Conservation (phyloP, 345 rosid genomes). For the Lepidium aucheri region DNA sequence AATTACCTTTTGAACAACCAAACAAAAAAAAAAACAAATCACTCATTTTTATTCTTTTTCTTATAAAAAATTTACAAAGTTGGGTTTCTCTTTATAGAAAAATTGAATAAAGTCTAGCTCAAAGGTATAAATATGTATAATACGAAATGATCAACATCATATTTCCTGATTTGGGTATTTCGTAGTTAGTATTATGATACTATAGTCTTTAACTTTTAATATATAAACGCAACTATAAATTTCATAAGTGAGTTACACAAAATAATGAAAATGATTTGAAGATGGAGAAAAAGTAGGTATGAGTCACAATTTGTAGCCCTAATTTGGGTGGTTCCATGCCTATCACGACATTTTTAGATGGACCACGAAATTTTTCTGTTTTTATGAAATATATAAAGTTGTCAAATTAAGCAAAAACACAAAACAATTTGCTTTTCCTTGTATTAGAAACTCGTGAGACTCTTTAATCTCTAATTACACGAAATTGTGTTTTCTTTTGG, state of each 20-base stretch:
- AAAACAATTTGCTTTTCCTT: conserved; percentile 6
- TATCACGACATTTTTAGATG: conserved; percentile 26
- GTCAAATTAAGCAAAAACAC: conserved; percentile 25
- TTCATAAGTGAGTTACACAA: conserved; percentile 5
- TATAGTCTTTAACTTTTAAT: conserved; percentile 16
- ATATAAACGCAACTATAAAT: conserved; percentile 7
- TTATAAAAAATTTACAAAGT: background rate
- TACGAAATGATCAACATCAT: conserved; percentile 26
- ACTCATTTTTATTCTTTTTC: too few relatives aligned
- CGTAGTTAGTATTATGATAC: conserved; percentile 26
- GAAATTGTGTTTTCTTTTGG: background rate
- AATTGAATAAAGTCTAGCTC: background rate
- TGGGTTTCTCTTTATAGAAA: conserved; percentile 6
- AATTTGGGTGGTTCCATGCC: conserved; percentile 29
- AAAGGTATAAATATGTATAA: background rate
- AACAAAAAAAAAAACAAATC: too few relatives aligned
- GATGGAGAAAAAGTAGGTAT: conserved; percentile 19
- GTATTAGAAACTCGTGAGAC: conserved; percentile 24
- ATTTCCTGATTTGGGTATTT: conserved; percentile 30
- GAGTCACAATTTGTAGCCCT: conserved; percentile 24
- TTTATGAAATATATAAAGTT: conserved; percentile 25
- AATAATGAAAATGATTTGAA: conserved; percentile 22
- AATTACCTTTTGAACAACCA: too few relatives aligned
- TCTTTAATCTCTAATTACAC: conserved; percentile 16
- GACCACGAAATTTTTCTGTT: conserved; percentile 20